Evolutionary conservation across 345 rosid species (phyloP).

Genomic region (Eucalyptus polyanthemos): DNA sequence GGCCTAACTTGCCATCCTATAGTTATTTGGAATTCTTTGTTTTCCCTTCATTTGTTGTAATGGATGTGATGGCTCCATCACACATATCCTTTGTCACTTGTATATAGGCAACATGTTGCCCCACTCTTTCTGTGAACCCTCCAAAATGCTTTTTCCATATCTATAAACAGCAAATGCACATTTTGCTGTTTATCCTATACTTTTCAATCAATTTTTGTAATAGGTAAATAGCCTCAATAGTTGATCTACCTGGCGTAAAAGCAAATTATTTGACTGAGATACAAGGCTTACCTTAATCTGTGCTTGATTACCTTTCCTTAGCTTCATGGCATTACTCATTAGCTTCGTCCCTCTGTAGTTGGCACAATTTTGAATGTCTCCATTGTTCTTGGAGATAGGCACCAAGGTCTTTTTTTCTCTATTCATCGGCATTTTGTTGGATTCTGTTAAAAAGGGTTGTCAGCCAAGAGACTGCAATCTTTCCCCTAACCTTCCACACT

Average conservation of each 20-base stretch:
- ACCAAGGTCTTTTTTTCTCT: background rate
- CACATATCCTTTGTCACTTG: background rate
- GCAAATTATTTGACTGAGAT: background rate
- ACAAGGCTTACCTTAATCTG: background rate
- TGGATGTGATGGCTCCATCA: background rate
- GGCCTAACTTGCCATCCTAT: background rate
- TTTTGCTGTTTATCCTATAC: background rate
- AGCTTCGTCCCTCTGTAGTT: background rate
- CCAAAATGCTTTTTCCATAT: background rate
- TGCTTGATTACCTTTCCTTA: background rate
- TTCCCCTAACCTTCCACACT: background rate
- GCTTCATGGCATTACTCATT: background rate
- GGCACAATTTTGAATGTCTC: background rate
- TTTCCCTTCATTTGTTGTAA: background rate
- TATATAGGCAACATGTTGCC: background rate
- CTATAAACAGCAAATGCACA: background rate
- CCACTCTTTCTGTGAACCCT: background rate
- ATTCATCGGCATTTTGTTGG: background rate
- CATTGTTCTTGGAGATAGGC: background rate
- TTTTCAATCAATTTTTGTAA: background rate
- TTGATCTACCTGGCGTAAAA: background rate
- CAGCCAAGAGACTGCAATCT: background rate
- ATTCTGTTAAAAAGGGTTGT: background rate
- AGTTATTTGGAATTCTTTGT: background rate
- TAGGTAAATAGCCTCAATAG: background rate